phyloP scores from a whole-genome alignment of 441 rosid genomes.

The Mallotus japonicus region DNA sequence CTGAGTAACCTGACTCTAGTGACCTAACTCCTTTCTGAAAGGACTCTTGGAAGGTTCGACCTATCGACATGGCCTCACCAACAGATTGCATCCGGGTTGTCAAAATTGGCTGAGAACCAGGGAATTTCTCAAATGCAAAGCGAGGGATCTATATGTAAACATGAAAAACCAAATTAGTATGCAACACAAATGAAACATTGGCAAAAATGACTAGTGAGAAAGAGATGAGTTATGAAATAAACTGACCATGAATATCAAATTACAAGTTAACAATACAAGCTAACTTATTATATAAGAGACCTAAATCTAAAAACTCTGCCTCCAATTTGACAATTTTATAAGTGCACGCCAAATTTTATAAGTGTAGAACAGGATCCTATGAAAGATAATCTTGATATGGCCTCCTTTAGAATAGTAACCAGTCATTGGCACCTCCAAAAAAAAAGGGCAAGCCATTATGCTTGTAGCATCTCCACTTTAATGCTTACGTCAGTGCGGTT shows the following conservation, averaged over 20 bases:
- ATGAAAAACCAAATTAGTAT: conserved; percentile 3
- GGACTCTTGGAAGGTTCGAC: conserved; percentile 95
- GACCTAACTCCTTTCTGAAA: conserved; percentile 91
- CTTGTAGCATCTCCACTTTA: no score
- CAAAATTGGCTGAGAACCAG: conserved; percentile 84
- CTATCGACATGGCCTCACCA: conserved; percentile 92
- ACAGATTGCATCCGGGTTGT: conserved; percentile 99
- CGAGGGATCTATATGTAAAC: conserved; percentile 67
- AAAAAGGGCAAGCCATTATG: no score
- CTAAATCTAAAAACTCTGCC: background rate
- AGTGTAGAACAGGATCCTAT: background rate
- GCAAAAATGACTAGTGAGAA: background rate
- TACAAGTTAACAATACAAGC: no score
- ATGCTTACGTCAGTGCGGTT: no score
- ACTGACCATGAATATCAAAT: no score
- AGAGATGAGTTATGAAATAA: background rate
- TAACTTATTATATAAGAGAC: background rate
- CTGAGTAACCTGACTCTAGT: conserved; percentile 73
- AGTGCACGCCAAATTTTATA: no score
- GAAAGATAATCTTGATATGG: background rate
- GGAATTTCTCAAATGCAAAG: conserved; percentile 97
- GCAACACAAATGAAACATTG: background rate
- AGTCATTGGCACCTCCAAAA: no score
- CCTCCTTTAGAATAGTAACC: background rate
- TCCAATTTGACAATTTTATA: no score